Percentiles rank a stretch among this genome's conserved stretches.
Evolutionary conservation across 2,329 filamentous ascomycete species (phyloP).

Genomic region (Paracoccidioides lutzii): DNA sequence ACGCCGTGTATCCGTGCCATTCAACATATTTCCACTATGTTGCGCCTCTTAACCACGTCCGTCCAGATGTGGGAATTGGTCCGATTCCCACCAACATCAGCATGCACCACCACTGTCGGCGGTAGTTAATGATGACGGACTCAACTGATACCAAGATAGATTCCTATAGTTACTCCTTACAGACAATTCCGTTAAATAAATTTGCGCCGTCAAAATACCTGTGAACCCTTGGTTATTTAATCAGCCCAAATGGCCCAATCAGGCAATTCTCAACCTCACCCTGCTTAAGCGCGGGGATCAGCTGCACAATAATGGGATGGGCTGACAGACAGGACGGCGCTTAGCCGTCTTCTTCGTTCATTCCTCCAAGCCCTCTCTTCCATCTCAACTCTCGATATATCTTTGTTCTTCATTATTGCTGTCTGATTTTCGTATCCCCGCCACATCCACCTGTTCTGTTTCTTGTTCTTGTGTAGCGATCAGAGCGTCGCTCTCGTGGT

Average conservation of each 20-base stretch:
- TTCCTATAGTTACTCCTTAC: too few relatives aligned
- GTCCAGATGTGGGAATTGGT: too few relatives aligned
- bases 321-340: background rate
- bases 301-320: background rate
- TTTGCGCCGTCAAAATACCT: background rate
- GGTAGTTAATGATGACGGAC: too few relatives aligned
- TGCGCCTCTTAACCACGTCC: too few relatives aligned
- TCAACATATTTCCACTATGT: too few relatives aligned
- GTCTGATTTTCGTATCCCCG: background rate
- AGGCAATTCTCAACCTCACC: background rate
- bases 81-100: too few relatives aligned
- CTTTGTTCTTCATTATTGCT: background rate
- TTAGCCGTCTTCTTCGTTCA: background rate
- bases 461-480: background rate
- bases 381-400: background rate
- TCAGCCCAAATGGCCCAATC: background rate
- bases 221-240: background rate
- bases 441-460: background rate
- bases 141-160: too few relatives aligned
- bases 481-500: constrained; percentile 1
- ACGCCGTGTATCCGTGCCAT: too few relatives aligned
- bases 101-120: too few relatives aligned
- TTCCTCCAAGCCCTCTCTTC: background rate
- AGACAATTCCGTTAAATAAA: background rate
- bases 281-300: background rate